Base-by-base conservation (phyloP, 257 asterid genomes). In the Avicennia marina region DNA sequence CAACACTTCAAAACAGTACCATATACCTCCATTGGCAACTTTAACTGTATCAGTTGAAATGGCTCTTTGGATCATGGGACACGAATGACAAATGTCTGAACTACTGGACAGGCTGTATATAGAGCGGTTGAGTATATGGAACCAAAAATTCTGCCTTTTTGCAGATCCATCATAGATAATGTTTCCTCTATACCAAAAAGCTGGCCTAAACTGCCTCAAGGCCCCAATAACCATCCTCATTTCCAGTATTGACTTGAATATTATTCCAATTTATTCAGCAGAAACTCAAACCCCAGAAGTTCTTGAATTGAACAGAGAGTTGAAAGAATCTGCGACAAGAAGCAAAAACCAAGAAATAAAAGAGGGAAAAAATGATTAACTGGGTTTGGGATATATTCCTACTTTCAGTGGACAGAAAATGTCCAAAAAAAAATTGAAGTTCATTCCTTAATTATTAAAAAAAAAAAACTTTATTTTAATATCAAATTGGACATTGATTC, bases 21-120 rank as follows among this genome's bases (percentile, higher is more conserved):
- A 24, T 34, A 50, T n/a, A 89, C 95, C 97, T 89, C 76, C 76
- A 49, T 49, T 36, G 9, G 63, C 11, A 59, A 55, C 81, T 41
- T 61, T 48, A 48, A 74, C 82, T 19, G 69, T 73, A 46, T 61
- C 67, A 11, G 75, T 53, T 18, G 66, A 71, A 66, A 74, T 31
- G 29, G 64, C 76, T 74, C 76, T 71, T 59, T 50, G 64, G 39
- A 59, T 54, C 59, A 58, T 31, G 53, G 56, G 22, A 18, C 53
- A 70, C n/a, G 74, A 73, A 52, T 63, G 72, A 51, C 41, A 71
- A 47, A 76, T 33, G 63, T 56, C 69, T 16, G 61, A 69, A 72
- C 36, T 47, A 7, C 72, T 65, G 34, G 75, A 60, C 10, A 67
- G 41, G 63, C 68, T 62, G 53, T 45, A 59, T 34, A 62, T 19